These are phyloP conservation scores for Ophiostoma tasmaniense DNA, from an alignment of 2,329 filamentous ascomycete genomes.

Conservation along the genomic window DNA sequence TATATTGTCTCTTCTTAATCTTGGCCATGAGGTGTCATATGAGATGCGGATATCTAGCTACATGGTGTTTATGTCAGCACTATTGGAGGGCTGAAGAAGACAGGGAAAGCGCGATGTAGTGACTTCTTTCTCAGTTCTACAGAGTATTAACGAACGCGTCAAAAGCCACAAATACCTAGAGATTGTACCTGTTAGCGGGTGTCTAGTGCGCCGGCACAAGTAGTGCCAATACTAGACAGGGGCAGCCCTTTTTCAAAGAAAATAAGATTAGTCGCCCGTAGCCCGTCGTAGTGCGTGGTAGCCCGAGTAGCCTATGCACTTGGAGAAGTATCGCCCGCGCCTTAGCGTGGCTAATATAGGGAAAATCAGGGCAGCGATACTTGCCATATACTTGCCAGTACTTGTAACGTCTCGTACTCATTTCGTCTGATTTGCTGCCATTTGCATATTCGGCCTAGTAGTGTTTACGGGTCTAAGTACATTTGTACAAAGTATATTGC, in stretches of 20 bases:
- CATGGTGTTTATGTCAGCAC: background rate
- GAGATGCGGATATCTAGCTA: background rate
- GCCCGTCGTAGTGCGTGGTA: background rate
- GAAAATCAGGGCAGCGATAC: background rate
- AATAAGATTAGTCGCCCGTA: background rate
- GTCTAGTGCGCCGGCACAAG: background rate
- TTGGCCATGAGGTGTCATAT: background rate
- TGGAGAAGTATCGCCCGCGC: background rate
- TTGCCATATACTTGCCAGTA: background rate
- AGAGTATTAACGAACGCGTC: background rate
- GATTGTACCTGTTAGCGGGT: background rate
- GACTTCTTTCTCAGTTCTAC: background rate
- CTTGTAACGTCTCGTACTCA: background rate
- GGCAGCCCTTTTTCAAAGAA: background rate
- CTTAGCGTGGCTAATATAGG: background rate
- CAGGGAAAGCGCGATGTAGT: background rate
- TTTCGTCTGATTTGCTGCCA: background rate
- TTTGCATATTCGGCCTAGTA: background rate
- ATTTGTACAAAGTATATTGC: background rate
- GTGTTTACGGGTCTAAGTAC: background rate
- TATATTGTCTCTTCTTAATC: no score
- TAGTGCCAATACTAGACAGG: slow-evolving; percentile 3
- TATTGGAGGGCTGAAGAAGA: background rate
- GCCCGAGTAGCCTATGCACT: background rate
- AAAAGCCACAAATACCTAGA: background rate